phyloP scores from a whole-genome alignment of 192 early-diverging fungal species.

The Coemansia sp. region DNA sequence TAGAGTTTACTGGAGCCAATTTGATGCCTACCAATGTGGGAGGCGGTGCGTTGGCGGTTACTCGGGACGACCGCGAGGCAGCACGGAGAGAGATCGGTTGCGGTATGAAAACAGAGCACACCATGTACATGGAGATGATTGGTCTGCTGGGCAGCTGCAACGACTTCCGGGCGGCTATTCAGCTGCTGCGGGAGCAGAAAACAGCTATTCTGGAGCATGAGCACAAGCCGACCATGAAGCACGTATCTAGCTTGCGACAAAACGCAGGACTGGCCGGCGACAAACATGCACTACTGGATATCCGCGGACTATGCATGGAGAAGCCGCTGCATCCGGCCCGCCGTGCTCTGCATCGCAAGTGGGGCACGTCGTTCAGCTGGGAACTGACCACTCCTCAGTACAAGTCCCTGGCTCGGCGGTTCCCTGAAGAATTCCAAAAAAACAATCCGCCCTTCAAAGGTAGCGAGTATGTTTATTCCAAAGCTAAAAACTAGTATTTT shows the following conservation, averaged over 20 bases:
- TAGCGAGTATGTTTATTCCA: constrained; percentile 32
- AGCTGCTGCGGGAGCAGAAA: constrained; percentile 54
- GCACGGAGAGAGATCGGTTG: constrained; percentile 50
- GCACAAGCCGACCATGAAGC: constrained; percentile 45
- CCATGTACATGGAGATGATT: constrained; percentile 61
- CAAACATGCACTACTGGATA: constrained; percentile 46
- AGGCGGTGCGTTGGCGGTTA: constrained; percentile 35
- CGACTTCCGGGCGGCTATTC: constrained; percentile 52
- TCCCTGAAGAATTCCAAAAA: constrained; percentile 41
- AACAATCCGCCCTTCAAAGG: constrained; percentile 40
- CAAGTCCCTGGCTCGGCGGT: constrained; percentile 38
- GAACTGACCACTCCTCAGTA: constrained; percentile 46
- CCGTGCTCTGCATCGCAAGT: constrained; percentile 55
- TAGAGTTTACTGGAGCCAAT: constrained; percentile 32
- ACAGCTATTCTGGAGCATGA: constrained; percentile 29
- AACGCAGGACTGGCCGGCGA: constrained; percentile 56
- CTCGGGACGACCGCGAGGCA: constrained; percentile 35
- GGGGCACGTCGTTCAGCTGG: constrained; percentile 58
- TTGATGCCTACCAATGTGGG: constrained; percentile 20
- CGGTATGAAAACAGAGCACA: constrained; percentile 57
- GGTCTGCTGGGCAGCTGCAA: constrained; percentile 60
- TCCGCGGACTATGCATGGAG: constrained; percentile 53
- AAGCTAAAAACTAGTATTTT: constrained; percentile 2
- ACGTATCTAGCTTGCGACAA: constrained; percentile 55
- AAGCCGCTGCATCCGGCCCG: constrained; percentile 39